Base-by-base conservation (phyloP, 202 grass and related monocot genomes). In the Thinopyrum obtusiflorum region DNA sequence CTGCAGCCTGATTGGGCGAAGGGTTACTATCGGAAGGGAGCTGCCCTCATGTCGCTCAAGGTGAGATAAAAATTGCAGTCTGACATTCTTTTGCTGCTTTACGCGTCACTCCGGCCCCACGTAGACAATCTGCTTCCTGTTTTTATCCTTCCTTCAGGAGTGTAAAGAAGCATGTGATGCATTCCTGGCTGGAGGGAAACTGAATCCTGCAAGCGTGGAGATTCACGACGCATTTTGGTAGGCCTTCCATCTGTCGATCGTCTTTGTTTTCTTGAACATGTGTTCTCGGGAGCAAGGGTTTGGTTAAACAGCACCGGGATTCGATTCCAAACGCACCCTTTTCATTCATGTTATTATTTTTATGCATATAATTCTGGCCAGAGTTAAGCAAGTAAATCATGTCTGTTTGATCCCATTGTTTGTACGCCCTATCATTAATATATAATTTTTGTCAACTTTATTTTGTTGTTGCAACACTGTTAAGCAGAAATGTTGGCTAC, bases 21-120 rank as follows among this genome's bases (percentile, higher is more conserved):
- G 75, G 82, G 82, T 65, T 84, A 76, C 60, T 84, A 84, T 63
- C 59, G 82, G 39, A 84, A 84, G 75, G 82, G 82, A 76, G 57
- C 70, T 64, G 82, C 70, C 15, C 39, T 84, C 57, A 84, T 84
- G 82, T 84, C 27, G 44, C 72, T 76, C 15, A 29, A 76, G 72
- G 46, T 76, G 11, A 84, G 40, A 75, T 65, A 66, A 53, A 53
- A 51, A 36, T 31, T 64, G 4, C 26, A 64, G 46, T 64, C 21
- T 4, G 53, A 8, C 44, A 17, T 24, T 23, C 57, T 64, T 47
- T 31, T 76, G 14, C 44, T 53, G 72, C 11, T 51, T 20, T 75
- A 5, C 71, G 4, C 7, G 26, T n/a, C 72, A 3, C 15, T 2
- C 72, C 15, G 5, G 49, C 47, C 26, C 26, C 15, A 1, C 7